Base-by-base conservation (phyloP, 495 filamentous ascomycete genomes). In the Haplographium delicatum region DNA sequence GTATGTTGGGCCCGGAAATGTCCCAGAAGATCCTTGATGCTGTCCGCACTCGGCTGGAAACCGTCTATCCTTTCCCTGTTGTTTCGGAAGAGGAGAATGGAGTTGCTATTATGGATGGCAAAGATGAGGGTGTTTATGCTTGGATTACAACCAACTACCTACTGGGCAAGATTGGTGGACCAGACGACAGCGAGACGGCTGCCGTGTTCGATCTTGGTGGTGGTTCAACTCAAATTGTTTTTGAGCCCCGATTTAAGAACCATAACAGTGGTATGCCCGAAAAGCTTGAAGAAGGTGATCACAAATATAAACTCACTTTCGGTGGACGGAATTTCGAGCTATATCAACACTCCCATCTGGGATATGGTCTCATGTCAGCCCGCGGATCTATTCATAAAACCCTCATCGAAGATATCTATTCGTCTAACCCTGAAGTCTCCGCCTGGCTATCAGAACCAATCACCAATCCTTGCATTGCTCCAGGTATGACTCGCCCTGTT, bases 61-160 rank as follows among this genome's bases (percentile, higher is more conserved):
- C 81, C 15, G 73, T 74, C 18, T 98, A 93, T 65, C 93, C 93
- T 18, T 97, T 98, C 76, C 87, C 93, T 2, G 85, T 98, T 16
- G 85, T 98, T 44, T 83, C 88, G 4, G 74, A 80, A 51, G 86
- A 86, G 62, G 84, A 88, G 58, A 81, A 85, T 51, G 93, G 93
- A 47, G 87, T 98, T 11, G 78, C 87, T 54, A 91, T 97, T 54
- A 97, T 98, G 91, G 89, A 94, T 60, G 93, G 93, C 57, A 86
- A 83, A 13, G 84, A 96, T 55, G 93, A 98, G 68, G 80, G 94
- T 65, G 93, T 98, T n/a, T 98, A 95, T 59, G 94, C 93, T 45
- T 98, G 93, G 93, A 95, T 98, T 66, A 98, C 93, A 2, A 90
- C 88, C 50, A 98, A 98, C 71, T 98, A 97, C 70, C 83, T 98